Evolutionary conservation across 192 early-diverging fungal species (phyloP).

Genomic region (Podochytrium sp.): DNA sequence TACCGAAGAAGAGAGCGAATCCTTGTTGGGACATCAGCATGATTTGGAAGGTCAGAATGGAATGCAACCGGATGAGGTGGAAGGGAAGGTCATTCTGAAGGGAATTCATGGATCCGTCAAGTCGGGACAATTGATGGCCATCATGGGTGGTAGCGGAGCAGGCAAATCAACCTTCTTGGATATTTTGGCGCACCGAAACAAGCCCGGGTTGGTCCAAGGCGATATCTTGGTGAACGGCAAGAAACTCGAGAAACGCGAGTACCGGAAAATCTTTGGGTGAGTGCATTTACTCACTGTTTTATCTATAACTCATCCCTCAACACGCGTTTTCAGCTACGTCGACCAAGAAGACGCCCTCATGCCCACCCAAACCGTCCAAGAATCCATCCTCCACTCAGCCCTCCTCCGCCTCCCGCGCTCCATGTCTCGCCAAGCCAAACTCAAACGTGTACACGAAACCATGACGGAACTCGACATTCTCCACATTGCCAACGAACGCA

Average conservation of each 20-base stretch:
- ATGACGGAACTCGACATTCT: conserved; percentile 88
- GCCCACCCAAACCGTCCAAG: conserved; percentile 87
- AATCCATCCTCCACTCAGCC: conserved; percentile 89
- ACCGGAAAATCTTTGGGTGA: conserved; percentile 48
- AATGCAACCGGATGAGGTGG: conserved; percentile 24
- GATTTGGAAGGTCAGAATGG: neutral
- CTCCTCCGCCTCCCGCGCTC: conserved; percentile 75
- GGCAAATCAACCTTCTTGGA: conserved; percentile 93
- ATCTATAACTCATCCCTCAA: too few species aligned
- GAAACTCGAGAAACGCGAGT: conserved; percentile 63
- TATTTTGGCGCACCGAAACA: conserved; percentile 82
- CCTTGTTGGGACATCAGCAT: neutral
- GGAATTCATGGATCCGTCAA: conserved; percentile 74
- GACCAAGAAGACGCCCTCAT: too few species aligned
- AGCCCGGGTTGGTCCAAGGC: conserved; percentile 77
- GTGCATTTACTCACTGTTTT: neutral
- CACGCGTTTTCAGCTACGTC: too few species aligned
- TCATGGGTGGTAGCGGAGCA: conserved; percentile 83
- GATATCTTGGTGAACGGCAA: conserved; percentile 81
- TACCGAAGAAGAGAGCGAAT: neutral
- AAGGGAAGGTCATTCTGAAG: conserved; percentile 63
- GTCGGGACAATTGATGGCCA: conserved; percentile 88
- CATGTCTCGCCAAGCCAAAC: conserved; percentile 59
- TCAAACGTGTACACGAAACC: conserved; percentile 58
- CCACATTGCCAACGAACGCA: conserved; percentile 77